Evolutionary conservation across 2,329 filamentous ascomycete species (phyloP), one percentile per base, ranked within the genome.

Genomic region (Aspergillus sp.): DNA sequence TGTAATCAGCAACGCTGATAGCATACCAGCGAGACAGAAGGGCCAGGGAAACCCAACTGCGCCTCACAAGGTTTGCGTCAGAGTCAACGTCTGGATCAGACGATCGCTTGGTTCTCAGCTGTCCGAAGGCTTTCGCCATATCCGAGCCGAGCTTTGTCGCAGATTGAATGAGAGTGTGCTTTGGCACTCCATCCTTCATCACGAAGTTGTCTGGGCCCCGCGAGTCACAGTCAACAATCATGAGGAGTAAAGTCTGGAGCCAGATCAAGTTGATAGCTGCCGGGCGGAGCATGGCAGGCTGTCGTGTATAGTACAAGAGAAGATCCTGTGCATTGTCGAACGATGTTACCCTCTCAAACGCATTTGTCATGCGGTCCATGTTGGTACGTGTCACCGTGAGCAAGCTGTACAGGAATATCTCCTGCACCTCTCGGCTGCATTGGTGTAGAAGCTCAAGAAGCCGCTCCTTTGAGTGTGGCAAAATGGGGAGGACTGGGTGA

Each of bases 151-250:
- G 69, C 59, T 74, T 75, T 48, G 66, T 73, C 2, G 76, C 73
- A 25, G 71, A 70, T 52, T 79, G 76, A n/a, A 78, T 70, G n/a
- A 79, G 62, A 2, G 69, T 72, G 19, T 72, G 70, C 62, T 79
- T 79, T 1, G 76, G 72, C 13, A 76, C 62, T n/a, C 75, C 76
- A 58, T 78, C 72, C 62, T 78, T 77, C 41, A 74, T 65, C 23
- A 74, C 70, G 21, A 80, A 68, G 53, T 79, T 79, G 39, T 79
- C 76, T 1, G 77, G 77, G 2, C 75, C 75, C 42, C 76, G 76
- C 8, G 71, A 68, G 50, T 79, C 77, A 58, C 75, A 76, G 47
- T 80, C 78, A 10, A 80, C 70, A 17, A 78, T 72, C 72, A 80
- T 74, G 19, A 80, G 65, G 8, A 76, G 68, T 52, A 78, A 67